These are phyloP conservation scores for Capillidium heterosporum DNA, from an alignment of 371 early-diverging fungal genomes.

Conservation along the genomic window DNA sequence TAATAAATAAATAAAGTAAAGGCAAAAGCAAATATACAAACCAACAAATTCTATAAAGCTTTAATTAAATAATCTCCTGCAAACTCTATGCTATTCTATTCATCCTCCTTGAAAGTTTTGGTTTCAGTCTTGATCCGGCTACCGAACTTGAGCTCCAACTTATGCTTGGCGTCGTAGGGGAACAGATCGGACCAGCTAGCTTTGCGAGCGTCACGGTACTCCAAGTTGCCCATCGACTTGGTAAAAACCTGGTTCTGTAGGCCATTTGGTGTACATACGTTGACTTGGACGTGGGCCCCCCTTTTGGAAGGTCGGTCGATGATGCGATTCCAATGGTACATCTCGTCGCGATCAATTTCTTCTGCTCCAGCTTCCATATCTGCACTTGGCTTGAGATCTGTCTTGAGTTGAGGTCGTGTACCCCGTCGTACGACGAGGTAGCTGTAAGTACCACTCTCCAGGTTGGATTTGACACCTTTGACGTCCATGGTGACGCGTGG, in stretches of 20 bases:
- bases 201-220: slow-evolving; percentile 60
- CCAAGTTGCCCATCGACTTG: slow-evolving; percentile 51
- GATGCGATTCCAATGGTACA: slow-evolving; percentile 47
- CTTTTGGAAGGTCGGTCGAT: slow-evolving; percentile 54
- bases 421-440: slow-evolving; percentile 62
- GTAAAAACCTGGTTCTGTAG: slow-evolving; percentile 21
- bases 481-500: slow-evolving; percentile 54
- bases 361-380: neutral
- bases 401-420: slow-evolving; percentile 18
- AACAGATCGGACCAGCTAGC: slow-evolving; percentile 66
- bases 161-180: slow-evolving; percentile 41
- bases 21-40: neutral
- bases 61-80: no score
- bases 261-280: slow-evolving; percentile 38
- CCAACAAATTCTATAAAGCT: neutral
- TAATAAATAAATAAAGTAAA: slow-evolving; percentile 3
- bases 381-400: no score
- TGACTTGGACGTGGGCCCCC: slow-evolving; percentile 54
- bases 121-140: neutral
- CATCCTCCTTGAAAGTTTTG: neutral
- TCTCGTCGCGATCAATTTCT: slow-evolving; percentile 1
- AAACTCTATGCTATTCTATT: no score
- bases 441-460: slow-evolving; percentile 59
- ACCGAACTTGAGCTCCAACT: no score
- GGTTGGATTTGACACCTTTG: slow-evolving; percentile 43